phyloP scores from a whole-genome alignment of 2,329 filamentous ascomycete species.

The Claviceps purpurea region DNA sequence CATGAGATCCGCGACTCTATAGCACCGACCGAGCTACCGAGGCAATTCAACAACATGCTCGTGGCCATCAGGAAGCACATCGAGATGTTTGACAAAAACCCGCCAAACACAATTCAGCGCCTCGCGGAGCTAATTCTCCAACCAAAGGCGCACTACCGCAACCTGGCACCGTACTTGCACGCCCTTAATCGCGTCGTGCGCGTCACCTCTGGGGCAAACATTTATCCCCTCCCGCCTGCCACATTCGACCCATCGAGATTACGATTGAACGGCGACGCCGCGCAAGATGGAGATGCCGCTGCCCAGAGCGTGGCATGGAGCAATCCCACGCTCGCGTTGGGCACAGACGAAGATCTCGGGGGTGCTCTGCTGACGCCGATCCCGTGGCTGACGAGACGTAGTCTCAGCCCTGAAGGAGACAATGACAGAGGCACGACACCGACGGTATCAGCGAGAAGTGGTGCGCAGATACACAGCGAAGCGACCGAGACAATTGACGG shows the following conservation, averaged over 20 bases:
- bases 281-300: not conserved
- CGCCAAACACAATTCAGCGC: constrained; percentile 87
- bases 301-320: constrained; percentile 31
- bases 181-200: constrained; percentile 83
- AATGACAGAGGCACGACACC: constrained; percentile 6
- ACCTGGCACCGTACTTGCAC: constrained; percentile 72
- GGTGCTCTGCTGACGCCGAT: constrained; percentile 89
- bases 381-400: constrained; percentile 56
- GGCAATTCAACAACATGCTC: constrained; percentile 49
- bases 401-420: constrained; percentile 14
- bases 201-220: constrained; percentile 68
- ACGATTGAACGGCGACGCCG: constrained; percentile 44
- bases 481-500: constrained; percentile 71
- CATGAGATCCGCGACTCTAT: constrained; percentile 14
- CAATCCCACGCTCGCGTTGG: constrained; percentile 40
- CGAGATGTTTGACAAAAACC: constrained; percentile 55
- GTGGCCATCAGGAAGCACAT: constrained; percentile 48
- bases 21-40: constrained; percentile 41
- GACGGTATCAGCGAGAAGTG: constrained; percentile 10
- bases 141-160: constrained; percentile 68
- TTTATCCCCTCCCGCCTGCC: constrained; percentile 69
- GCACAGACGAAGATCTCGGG: constrained; percentile 78
- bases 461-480: constrained; percentile 48
- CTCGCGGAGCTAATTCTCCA: constrained; percentile 72
- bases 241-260: constrained; percentile 44